phyloP scores from a whole-genome alignment of 305 asterid species.

The Lippia alba region DNA sequence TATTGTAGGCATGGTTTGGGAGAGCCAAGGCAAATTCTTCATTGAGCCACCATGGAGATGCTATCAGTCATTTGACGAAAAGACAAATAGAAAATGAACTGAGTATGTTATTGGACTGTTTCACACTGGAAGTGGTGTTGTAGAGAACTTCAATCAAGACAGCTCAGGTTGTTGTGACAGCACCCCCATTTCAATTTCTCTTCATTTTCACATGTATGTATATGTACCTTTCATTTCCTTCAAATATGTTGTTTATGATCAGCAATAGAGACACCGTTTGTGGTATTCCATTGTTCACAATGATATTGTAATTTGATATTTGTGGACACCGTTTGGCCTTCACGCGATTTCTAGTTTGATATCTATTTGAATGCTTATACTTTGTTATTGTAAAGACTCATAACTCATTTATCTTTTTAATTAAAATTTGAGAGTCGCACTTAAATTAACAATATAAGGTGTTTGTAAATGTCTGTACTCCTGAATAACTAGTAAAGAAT shows the following conservation, averaged over 20 bases:
- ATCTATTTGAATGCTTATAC: neutral
- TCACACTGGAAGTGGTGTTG: slow-evolving; percentile 38
- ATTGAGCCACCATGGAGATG: slow-evolving; percentile 65
- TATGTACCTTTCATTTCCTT: neutral
- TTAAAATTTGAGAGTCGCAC: slow-evolving; percentile 11
- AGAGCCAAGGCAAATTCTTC: slow-evolving; percentile 90
- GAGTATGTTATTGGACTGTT: slow-evolving; percentile 42
- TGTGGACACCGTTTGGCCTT: neutral
- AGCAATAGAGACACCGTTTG: neutral
- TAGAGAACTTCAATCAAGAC: slow-evolving; percentile 42
- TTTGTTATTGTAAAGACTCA: slow-evolving; percentile 2
- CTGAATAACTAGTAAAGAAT: neutral
- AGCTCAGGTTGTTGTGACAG: slow-evolving; percentile 47
- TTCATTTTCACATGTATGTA: slow-evolving; percentile 12
- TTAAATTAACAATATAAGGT: slow-evolving; percentile 5
- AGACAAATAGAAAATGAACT: slow-evolving; percentile 74
- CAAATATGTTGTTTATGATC: slow-evolving; percentile 27
- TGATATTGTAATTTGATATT: slow-evolving; percentile 7
- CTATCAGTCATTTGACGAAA: slow-evolving; percentile 68
- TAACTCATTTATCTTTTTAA: slow-evolving; percentile 4
- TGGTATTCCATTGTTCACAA: neutral
- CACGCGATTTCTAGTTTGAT: slow-evolving; percentile 5
- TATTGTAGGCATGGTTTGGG: slow-evolving; percentile 92
- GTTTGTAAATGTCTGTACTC: slow-evolving; percentile 4
- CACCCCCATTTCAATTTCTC: slow-evolving; percentile 34